Evolutionary conservation across 2,329 filamentous ascomycete genomes (phyloP).

Genomic region (Beauveria caledonica): DNA sequence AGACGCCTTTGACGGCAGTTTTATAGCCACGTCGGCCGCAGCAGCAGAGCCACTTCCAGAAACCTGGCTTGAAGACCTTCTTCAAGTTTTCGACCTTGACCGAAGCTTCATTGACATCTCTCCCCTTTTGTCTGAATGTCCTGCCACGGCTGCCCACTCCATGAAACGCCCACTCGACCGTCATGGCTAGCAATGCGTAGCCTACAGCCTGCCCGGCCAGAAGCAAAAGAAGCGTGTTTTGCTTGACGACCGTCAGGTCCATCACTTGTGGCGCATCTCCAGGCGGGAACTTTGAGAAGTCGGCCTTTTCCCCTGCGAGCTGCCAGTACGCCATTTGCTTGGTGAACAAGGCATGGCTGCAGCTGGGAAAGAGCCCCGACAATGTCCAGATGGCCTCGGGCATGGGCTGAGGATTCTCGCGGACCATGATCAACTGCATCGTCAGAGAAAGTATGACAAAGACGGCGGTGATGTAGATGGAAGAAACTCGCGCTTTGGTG

Average conservation of each 20-base stretch:
- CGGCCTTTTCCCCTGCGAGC: conserved; percentile 9
- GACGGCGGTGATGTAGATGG: conserved; percentile 22
- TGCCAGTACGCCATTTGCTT: conserved; percentile 20
- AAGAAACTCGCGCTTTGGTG: conserved; percentile 21
- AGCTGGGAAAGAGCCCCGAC: conserved; percentile 18
- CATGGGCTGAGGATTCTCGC: not conserved
- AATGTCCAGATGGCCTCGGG: conserved; percentile 7
- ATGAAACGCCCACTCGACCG: conserved; percentile 25
- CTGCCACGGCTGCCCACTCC: conserved; percentile 23
- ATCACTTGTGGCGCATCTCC: conserved; percentile 10
- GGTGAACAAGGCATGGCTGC: conserved; percentile 18
- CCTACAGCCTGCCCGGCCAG: conserved; percentile 25
- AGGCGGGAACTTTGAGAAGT: conserved; percentile 4
- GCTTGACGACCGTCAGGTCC: conserved; percentile 17
- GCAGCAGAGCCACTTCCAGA: conserved; percentile 22
- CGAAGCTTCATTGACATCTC: not conserved
- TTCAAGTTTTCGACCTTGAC: conserved; percentile 15
- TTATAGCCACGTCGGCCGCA: conserved; percentile 26
- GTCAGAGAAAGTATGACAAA: conserved; percentile 20
- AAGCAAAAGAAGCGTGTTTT: conserved; percentile 23
- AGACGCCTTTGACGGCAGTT: conserved; percentile 53
- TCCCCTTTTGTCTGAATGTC: not conserved
- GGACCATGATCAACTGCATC: not conserved
- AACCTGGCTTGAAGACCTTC: conserved; percentile 25
- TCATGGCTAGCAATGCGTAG: conserved; percentile 25